Conservation (phyloP, 2,329 filamentous ascomycete genomes). For the Teratosphaeria viscida region DNA sequence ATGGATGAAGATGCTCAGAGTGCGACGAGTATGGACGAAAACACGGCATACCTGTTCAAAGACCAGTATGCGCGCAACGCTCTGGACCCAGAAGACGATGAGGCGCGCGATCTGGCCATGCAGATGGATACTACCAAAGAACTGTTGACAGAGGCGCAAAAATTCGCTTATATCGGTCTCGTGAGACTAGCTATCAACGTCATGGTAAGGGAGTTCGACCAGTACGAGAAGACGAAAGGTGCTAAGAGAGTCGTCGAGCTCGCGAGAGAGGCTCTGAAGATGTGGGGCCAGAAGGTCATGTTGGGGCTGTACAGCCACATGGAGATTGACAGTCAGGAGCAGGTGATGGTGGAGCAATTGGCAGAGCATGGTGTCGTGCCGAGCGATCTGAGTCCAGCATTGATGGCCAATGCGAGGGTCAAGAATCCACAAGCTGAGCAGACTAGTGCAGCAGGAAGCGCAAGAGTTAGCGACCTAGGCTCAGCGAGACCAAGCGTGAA, state of each 20-base stretch:
- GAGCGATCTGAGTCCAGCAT: constrained; percentile 66
- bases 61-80: constrained; percentile 51
- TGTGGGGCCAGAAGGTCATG: constrained; percentile 99
- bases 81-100: constrained; percentile 57
- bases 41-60: constrained; percentile 91
- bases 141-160: constrained; percentile 85
- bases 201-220: constrained; percentile 61
- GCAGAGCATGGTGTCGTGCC: constrained; percentile 84
- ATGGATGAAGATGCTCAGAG: constrained; percentile 92
- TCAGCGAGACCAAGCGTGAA: constrained; percentile 24
- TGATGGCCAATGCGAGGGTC: constrained; percentile 87
- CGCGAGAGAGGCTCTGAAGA: constrained; percentile 68
- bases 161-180: constrained; percentile 90
- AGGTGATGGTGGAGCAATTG: constrained; percentile 98
- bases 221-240: constrained; percentile 50
- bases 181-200: constrained; percentile 69
- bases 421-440: constrained; percentile 55
- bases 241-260: constrained; percentile 62
- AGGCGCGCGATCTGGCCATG: constrained; percentile 64
- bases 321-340: constrained; percentile 85
- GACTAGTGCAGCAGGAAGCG: neutral
- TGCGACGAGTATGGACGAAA: constrained; percentile 91
- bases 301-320: constrained; percentile 87
- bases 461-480: neutral
- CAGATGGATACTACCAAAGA: constrained; percentile 96